phyloP scores from a whole-genome alignment of 345 rosid genomes.

The Dimocarpus longan region DNA sequence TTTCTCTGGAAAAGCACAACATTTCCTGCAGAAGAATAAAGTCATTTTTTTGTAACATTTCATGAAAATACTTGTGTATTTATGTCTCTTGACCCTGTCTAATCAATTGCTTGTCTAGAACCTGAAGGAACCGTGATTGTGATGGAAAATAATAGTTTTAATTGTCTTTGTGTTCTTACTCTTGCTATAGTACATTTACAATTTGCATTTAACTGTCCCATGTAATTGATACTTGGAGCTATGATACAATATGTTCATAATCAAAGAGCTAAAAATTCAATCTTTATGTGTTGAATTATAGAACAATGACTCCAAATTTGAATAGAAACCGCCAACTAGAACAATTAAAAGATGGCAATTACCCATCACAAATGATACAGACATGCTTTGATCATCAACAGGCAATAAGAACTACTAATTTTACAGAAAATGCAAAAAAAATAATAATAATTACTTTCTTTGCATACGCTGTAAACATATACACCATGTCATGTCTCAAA shows the following conservation, averaged over 20 bases:
- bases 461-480: too few relatives aligned
- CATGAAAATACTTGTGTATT: not conserved
- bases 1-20: not conserved
- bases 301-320: not conserved
- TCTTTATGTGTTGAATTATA: not conserved
- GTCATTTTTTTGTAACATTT: constrained; percentile 7
- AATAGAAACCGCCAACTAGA: too few relatives aligned
- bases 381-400: not conserved
- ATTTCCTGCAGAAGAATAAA: constrained; percentile 23
- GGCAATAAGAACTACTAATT: not conserved
- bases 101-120: not conserved
- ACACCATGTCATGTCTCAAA: not conserved
- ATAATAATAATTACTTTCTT: not conserved
- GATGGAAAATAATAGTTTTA: not conserved
- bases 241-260: not conserved
- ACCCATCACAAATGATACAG: not conserved
- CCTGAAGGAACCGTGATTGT: constrained; percentile 3
- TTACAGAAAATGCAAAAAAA: too few relatives aligned
- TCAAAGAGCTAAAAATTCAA: not conserved
- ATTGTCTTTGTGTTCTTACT: constrained; percentile 5
- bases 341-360: not conserved
- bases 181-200: constrained; percentile 3
- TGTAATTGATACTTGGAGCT: not conserved
- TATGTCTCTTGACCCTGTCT: constrained; percentile 1
- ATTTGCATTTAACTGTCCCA: not conserved